Evolutionary conservation across 1,284 basidiomycete species (phyloP).

Genomic region (Moesziomyces parantarcticus): DNA sequence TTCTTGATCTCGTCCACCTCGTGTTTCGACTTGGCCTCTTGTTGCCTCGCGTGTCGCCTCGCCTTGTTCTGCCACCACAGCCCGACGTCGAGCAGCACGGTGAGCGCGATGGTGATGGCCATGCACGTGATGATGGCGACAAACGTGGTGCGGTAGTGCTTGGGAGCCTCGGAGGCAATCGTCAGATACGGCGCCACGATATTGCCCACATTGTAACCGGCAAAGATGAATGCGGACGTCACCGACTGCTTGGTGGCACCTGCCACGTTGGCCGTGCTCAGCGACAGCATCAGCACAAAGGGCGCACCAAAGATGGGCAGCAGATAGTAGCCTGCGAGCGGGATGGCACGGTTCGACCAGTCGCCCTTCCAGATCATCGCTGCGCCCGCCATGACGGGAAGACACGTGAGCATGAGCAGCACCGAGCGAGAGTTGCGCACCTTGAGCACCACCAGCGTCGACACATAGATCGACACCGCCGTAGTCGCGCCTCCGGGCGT

Average conservation of each 20-base stretch:
- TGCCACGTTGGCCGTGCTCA: constrained; percentile 70
- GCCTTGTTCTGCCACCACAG: constrained; percentile 39
- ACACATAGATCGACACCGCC: constrained; percentile 69
- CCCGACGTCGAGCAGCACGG: constrained; percentile 29
- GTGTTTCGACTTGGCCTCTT: constrained; percentile 18
- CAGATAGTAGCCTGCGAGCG: constrained; percentile 71
- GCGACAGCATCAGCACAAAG: constrained; percentile 70
- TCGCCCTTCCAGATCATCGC: constrained; percentile 70
- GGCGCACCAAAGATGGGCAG: constrained; percentile 71
- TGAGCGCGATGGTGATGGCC: constrained; percentile 47
- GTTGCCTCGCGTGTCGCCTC: constrained; percentile 16
- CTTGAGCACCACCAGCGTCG: constrained; percentile 68
- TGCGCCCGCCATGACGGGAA: constrained; percentile 71
- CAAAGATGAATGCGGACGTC: constrained; percentile 68
- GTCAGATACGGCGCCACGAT: constrained; percentile 65
- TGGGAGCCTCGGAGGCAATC: constrained; percentile 51
- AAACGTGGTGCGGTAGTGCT: constrained; percentile 71
- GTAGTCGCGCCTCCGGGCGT: constrained; percentile 69
- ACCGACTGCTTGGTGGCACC: constrained; percentile 71
- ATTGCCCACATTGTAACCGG: constrained; percentile 68
- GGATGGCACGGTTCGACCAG: constrained; percentile 69
- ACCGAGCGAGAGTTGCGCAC: constrained; percentile 68
- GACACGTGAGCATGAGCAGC: constrained; percentile 69
- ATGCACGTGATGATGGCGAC: constrained; percentile 69
- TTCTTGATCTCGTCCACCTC: constrained; percentile 36